Base-by-base conservation (phyloP, 352 stramenopile genomes). In the Phytophthora cactorum region DNA sequence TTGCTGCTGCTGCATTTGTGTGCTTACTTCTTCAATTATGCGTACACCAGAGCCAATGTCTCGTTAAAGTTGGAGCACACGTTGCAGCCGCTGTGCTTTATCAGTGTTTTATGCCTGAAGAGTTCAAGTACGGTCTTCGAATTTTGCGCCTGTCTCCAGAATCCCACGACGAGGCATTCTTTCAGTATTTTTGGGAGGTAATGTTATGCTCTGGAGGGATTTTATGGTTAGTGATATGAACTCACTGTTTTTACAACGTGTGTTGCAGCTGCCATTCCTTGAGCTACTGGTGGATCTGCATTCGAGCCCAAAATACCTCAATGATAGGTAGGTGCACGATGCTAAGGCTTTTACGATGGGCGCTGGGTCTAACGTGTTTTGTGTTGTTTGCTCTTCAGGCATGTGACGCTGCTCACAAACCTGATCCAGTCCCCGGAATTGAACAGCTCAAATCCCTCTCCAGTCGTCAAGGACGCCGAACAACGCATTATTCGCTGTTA, bases 151-250 rank as follows among this genome's bases (percentile, higher is more conserved):
- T 88, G 25, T 63, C 85, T n/a, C 86, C 88, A 7, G 82, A 91
- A 56, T 77, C 74, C 6, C 86, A 93, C 61, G 84, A 93, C 54
- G 71, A 88, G 2, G 72, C 70, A 12, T 93, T 93, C 62, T 95
- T 93, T 54, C 88, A 95, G 82, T 93, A 93, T 66, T 93, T 93
- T 72, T 95, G 86, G 85, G 81, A 92, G 84, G 84, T 92, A 77
- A 43, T 43, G 36, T 5, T 43, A 17, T 5, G 2, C 3, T 43
- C n/a, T 43, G 36, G 12, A 9, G 12, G 36, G 36, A n/a, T 17
- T n/a, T 43, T 12, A 43, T 28, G 17, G 22, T 28, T 25, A 3
- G 49, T 70, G 27, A 27, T 38, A 44, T 25, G 8, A n/a, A 59
- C 45, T 63, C 36, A 59, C 22, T 66, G 52, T 46, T 51, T 29